Base-by-base conservation (phyloP, 2,329 filamentous ascomycete genomes). In the Neobulgaria alba region DNA sequence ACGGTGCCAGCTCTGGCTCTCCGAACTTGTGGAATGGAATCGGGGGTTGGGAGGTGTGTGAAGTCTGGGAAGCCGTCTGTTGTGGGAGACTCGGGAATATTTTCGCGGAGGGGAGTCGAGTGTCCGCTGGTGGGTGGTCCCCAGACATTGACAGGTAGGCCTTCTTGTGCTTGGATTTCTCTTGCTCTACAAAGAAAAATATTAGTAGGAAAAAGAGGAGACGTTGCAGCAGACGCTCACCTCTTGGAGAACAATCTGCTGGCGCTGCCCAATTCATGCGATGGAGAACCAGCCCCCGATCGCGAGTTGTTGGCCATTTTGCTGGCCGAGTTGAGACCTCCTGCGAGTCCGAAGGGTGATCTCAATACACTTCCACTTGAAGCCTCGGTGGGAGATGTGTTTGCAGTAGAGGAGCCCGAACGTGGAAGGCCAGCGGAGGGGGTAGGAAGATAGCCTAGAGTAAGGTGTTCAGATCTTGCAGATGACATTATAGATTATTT, bases 151-250 rank as follows among this genome's bases (percentile, higher is more conserved):
- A 82, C 64, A 60, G 70, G 68, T 36, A 95, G 73, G 38, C 89
- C 89, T 73, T 96, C 90, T 67, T 95, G 89, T 40, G 89, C 89
- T 68, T 96, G 90, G 48, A 96, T 95, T 65, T 98, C 92, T 62
- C 92, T 78, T 52, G 92, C 89, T 60, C 90, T 95, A 57, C 42
- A 17, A 29, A 21, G 16, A n/a, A n/a, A n/a, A n/a, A n/a, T n/a
- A 38, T 47, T 38, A 34, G 42, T 17, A 44, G 41, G 39, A 12
- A 26, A 26, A n/a, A n/a, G n/a, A n/a, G n/a, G n/a, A n/a, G n/a
- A n/a, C n/a, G n/a, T 26, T 12, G 12, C 7, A 26, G 23, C 23
- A 26, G n/a, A n/a, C 50, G 68, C 79, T 59, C 76, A 95, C 88
- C 92, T 81, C 71, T 96, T 96, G 48, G 88, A 88, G 66, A 85